These are phyloP conservation scores for Aaosphaeria arxii DNA, from an alignment of 2,329 filamentous ascomycete genomes.

Conservation along the genomic window DNA sequence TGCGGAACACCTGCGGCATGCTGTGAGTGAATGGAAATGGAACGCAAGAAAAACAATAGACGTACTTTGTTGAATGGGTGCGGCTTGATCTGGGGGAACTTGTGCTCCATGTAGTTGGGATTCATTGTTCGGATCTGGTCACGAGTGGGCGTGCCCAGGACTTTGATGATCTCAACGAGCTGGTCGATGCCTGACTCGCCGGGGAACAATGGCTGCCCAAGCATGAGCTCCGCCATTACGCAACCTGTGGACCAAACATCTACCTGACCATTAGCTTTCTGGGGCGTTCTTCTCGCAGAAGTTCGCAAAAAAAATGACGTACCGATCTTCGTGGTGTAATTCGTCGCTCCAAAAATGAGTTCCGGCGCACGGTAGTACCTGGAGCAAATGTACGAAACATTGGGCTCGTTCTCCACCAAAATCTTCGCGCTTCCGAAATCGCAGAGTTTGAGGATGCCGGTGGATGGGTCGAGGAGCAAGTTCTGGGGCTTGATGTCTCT, in stretches of 20 bases:
- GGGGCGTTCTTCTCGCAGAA: no score
- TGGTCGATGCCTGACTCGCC: slow-evolving; percentile 99
- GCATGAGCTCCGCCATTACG: slow-evolving; percentile 99
- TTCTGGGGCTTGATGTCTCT: slow-evolving; percentile 99
- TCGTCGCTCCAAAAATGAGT: slow-evolving; percentile 96
- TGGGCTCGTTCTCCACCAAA: slow-evolving; percentile 95
- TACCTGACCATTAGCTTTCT: slow-evolving; percentile 41
- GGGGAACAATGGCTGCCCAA: slow-evolving; percentile 95
- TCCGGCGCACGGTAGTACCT: slow-evolving; percentile 98
- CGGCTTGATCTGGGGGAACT: slow-evolving; percentile 99
- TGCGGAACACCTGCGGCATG: slow-evolving; percentile 76
- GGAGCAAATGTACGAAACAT: slow-evolving; percentile 99
- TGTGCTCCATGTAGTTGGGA: slow-evolving; percentile 99
- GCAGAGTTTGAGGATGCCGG: slow-evolving; percentile 92
- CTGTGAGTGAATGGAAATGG: slow-evolving; percentile 4
- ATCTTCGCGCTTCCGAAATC: slow-evolving; percentile 99
- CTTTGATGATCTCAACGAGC: slow-evolving; percentile 98
- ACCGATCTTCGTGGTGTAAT: slow-evolving; percentile 99
- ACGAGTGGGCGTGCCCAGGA: slow-evolving; percentile 90
- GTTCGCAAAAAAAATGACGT: slow-evolving; percentile 39
- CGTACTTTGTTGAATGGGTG: slow-evolving; percentile 92
- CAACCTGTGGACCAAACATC: slow-evolving; percentile 99
- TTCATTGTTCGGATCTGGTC: slow-evolving; percentile 99
- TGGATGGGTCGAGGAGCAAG: slow-evolving; percentile 84
- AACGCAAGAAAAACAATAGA: slow-evolving; percentile 5